A percentile compares a stretch with the other conserved stretches of the same genome.
phyloP scores from a whole-genome alignment of 2,329 filamentous ascomycete species.

The Aschersonia sp. region DNA sequence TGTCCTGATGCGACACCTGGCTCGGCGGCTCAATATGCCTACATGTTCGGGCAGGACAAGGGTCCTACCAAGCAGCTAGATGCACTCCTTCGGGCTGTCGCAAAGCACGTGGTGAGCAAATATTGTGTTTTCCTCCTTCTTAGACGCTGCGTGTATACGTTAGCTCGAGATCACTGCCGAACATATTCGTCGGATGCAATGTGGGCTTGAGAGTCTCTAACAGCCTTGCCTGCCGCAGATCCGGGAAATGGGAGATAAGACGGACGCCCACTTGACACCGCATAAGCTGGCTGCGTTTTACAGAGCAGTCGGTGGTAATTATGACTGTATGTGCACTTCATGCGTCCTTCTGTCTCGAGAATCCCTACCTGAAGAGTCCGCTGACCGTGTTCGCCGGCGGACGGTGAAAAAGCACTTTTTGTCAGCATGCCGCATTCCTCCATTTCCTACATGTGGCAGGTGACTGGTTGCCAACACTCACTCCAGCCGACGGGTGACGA shows the following conservation, averaged over 20 bases:
- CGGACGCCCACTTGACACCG: conserved; percentile 41
- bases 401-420: conserved; percentile 46
- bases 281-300: conserved; percentile 67
- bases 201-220: too few species aligned
- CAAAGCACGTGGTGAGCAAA: conserved; percentile 52
- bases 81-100: conserved; percentile 54
- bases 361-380: neutral
- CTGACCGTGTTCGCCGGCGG: too few species aligned
- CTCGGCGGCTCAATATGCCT: conserved; percentile 36
- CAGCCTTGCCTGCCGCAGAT: conserved; percentile 23
- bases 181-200: too few species aligned
- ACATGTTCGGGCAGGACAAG: conserved; percentile 56
- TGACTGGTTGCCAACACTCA: conserved; percentile 78
- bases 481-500: conserved; percentile 63
- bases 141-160: too few species aligned
- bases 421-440: conserved; percentile 56
- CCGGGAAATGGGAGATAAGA: conserved; percentile 42
- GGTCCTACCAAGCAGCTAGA: conserved; percentile 52
- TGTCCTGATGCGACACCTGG: conserved; percentile 11
- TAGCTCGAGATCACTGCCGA: too few species aligned
- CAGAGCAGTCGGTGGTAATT: conserved; percentile 58
- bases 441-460: conserved; percentile 86
- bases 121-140: neutral
- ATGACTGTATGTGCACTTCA: conserved; percentile 39
- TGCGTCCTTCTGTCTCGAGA: neutral